A percentile compares a stretch with the other conserved stretches of the same genome.
Evolutionary conservation across 768 basidiomycete species (phyloP).

Genomic region (Kwoniella pini): DNA sequence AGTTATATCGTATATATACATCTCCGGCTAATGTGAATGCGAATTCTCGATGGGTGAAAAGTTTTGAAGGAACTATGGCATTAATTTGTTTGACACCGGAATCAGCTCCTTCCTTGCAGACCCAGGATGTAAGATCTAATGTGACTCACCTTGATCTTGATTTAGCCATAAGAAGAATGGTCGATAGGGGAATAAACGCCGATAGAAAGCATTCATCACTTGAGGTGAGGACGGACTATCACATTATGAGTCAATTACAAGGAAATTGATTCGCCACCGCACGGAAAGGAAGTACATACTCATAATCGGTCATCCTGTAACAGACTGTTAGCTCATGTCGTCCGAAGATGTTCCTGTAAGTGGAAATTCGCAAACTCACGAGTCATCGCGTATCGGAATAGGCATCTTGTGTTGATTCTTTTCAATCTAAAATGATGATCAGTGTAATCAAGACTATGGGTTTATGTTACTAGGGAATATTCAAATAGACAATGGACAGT

Average conservation of each 20-base stretch:
- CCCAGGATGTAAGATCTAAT: not conserved
- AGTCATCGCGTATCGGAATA: conserved; percentile 22
- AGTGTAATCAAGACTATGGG: too few relatives aligned
- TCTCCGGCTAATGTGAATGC: conserved; percentile 89
- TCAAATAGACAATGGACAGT: too few relatives aligned
- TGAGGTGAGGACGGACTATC: conserved; percentile 60
- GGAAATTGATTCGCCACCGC: too few relatives aligned
- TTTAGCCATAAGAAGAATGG: conserved; percentile 93
- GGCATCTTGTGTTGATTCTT: conserved; percentile 9
- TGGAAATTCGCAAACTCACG: conserved; percentile 9
- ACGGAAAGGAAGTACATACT: conserved; percentile 18
- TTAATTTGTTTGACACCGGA: too few relatives aligned
- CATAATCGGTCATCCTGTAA: conserved; percentile 33
- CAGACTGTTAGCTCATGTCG: conserved; percentile 1
- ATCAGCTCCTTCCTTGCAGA: not conserved
- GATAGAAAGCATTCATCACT: conserved; percentile 78
- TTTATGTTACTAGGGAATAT: too few relatives aligned
- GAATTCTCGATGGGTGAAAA: conserved; percentile 93
- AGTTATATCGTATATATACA: conserved; percentile 92
- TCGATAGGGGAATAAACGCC: conserved; percentile 89
- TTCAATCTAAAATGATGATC: not conserved
- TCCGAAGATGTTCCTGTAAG: not conserved
- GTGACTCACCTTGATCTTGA: conserved; percentile 67
- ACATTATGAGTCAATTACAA: too few relatives aligned
- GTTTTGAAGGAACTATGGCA: conserved; percentile 61